Evolutionary conservation across 805 yeast species (phyloP).

Genomic region (Spathaspora boniae): DNA sequence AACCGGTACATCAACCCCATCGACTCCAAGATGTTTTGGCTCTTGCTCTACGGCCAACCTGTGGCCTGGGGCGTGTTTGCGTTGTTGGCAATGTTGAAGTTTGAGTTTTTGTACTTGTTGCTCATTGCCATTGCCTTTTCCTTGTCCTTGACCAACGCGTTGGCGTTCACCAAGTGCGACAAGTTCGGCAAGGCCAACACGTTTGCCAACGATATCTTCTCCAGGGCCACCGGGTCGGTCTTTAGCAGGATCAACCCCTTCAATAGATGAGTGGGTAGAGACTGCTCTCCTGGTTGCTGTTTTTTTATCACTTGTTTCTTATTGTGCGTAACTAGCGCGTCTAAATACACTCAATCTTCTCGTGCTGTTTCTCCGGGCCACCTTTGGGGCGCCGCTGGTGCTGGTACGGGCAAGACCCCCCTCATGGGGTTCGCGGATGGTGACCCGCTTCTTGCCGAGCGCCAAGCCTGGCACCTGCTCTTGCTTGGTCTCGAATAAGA

Average conservation of each 20-base stretch:
- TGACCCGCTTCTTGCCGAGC: too few species aligned
- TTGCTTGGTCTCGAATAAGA: too few species aligned
- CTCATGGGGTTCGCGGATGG: too few species aligned
- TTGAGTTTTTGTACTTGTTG: constrained; percentile 65
- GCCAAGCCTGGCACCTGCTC: too few species aligned
- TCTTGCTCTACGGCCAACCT: constrained; percentile 71
- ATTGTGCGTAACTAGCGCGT: too few species aligned
- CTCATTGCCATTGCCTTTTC: constrained; percentile 65
- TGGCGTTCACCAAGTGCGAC: constrained; percentile 91
- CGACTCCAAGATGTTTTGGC: constrained; percentile 88
- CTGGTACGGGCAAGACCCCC: too few species aligned
- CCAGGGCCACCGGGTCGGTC: constrained; percentile 46
- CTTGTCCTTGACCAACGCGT: constrained; percentile 74
- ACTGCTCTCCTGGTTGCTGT: not conserved
- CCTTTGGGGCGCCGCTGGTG: too few species aligned
- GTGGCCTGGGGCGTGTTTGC: constrained; percentile 72
- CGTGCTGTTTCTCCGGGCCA: too few species aligned
- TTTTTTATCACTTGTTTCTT: not conserved
- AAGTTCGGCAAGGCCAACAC: constrained; percentile 83
- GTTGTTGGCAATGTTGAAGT: constrained; percentile 70
- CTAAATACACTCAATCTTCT: constrained; percentile 7
- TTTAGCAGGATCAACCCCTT: constrained; percentile 48
- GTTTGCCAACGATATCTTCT: constrained; percentile 55
- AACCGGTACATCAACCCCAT: constrained; percentile 76
- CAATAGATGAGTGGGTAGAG: not conserved